These are phyloP conservation scores for Fusarium globosum DNA, from an alignment of 2,329 filamentous ascomycete species.

Conservation along the genomic window DNA sequence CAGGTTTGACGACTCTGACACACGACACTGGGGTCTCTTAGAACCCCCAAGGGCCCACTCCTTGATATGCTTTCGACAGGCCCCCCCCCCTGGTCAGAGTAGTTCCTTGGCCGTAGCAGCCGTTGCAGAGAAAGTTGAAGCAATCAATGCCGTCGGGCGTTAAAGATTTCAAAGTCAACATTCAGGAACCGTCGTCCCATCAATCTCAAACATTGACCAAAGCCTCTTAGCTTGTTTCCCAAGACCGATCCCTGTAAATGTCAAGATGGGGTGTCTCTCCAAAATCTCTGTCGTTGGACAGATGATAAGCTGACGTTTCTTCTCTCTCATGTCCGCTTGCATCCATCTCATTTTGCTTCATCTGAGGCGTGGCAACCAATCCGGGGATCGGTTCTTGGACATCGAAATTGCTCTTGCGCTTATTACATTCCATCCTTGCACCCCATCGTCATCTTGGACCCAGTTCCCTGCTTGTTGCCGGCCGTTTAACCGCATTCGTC, in stretches of 20 bases:
- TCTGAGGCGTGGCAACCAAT: conserved; percentile 29
- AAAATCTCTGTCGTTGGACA: conserved; percentile 15
- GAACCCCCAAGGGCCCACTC: conserved; percentile 31
- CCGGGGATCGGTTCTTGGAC: conserved; percentile 32
- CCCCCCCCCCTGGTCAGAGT: conserved; percentile 9
- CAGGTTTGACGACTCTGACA: conserved; percentile 32
- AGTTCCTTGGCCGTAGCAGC: conserved; percentile 23
- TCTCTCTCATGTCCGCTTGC: conserved; percentile 3
- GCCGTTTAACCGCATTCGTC: conserved; percentile 43
- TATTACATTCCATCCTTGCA: conserved; percentile 37
- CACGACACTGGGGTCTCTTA: conserved; percentile 27
- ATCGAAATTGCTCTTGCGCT: conserved; percentile 39
- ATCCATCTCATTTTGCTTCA: conserved; percentile 20
- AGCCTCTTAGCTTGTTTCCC: conserved; percentile 37
- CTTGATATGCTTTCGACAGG: conserved; percentile 28
- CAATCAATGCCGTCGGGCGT: conserved; percentile 21
- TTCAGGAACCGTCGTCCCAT: conserved; percentile 56
- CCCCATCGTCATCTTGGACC: conserved; percentile 35
- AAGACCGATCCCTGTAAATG: background rate
- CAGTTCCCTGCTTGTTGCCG: conserved; percentile 41
- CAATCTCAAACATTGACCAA: conserved; percentile 62
- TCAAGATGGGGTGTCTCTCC: conserved; percentile 5
- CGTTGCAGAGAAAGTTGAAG: background rate
- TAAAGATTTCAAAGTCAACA: conserved; percentile 31
- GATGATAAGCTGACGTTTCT: conserved; percentile 29